Conservation (phyloP, 495 filamentous ascomycete species). For the Hamigera avellanea region DNA sequence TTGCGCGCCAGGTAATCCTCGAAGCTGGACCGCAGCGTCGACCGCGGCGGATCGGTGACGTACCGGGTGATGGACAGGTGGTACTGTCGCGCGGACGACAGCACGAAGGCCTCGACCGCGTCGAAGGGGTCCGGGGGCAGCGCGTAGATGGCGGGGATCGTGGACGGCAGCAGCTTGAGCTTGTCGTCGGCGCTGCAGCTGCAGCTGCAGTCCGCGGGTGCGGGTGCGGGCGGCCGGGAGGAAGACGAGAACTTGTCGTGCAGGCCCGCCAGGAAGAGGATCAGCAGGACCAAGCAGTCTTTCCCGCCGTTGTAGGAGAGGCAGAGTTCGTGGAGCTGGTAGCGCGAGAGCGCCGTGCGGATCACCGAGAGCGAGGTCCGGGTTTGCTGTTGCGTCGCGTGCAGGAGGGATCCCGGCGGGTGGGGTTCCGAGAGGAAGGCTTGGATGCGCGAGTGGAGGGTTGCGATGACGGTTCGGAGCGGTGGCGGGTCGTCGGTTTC, state of each 20-base stretch:
- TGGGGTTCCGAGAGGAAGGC: conserved; percentile 55
- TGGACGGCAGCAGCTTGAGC: no score
- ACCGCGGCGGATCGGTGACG: conserved; percentile 39
- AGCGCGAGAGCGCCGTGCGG: conserved; percentile 55
- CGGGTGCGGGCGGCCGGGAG: no score
- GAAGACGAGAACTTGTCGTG: no score
- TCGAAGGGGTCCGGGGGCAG: conserved; percentile 67
- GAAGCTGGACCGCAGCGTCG: conserved; percentile 54
- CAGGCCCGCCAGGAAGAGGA: conserved; percentile 72
- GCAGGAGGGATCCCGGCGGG: conserved; percentile 42
- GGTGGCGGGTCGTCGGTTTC: neutral
- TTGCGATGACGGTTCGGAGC: conserved; percentile 21
- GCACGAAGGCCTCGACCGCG: conserved; percentile 78
- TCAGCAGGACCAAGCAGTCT: conserved; percentile 89
- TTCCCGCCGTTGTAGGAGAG: conserved; percentile 97
- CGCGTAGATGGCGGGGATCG: conserved; percentile 86
- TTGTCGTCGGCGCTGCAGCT: no score
- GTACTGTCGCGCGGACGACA: conserved; percentile 48
- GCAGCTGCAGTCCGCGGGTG: conserved; percentile 5
- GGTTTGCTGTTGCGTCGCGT: conserved; percentile 61
- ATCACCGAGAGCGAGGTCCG: conserved; percentile 59
- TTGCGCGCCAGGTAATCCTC: conserved; percentile 57
- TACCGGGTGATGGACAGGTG: conserved; percentile 68
- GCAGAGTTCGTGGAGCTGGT: conserved; percentile 66
- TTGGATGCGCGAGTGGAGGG: conserved; percentile 51